Evolutionary conservation across 257 asterid species (phyloP).

Genomic region (Verbena officinalis): DNA sequence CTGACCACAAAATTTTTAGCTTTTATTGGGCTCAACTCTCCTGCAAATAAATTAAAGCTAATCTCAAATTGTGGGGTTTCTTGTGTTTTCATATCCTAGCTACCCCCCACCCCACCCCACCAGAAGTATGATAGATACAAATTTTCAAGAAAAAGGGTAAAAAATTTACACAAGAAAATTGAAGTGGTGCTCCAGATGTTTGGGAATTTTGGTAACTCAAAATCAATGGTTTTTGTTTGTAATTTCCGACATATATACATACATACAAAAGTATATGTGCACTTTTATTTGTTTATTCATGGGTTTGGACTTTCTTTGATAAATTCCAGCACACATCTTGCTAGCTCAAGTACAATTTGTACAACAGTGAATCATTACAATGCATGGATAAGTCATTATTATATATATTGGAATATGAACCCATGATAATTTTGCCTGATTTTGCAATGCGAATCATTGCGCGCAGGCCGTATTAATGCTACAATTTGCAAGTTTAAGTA

Average conservation of each 20-base stretch:
- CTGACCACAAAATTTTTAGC: conserved; percentile 17
- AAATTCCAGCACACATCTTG: no score
- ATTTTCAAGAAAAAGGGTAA: background rate
- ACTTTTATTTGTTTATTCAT: no score
- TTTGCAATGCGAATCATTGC: background rate
- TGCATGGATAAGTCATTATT: background rate
- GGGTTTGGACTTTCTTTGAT: no score
- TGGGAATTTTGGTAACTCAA: background rate
- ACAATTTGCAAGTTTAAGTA: background rate
- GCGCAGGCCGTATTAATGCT: no score
- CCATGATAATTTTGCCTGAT: background rate
- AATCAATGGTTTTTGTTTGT: background rate
- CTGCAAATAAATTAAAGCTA: background rate
- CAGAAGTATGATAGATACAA: background rate
- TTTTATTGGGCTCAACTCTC: background rate
- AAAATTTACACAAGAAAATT: background rate
- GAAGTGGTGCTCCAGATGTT: conserved; percentile 5
- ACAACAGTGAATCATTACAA: background rate
- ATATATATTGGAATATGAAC: no score
- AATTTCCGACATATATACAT: background rate
- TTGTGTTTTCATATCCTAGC: background rate
- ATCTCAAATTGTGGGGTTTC: conserved; percentile 8
- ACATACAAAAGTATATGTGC: no score
- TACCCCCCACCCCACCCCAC: background rate
- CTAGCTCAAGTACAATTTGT: no score